A percentile compares a stretch with the other conserved stretches of the same genome.
phyloP scores from a whole-genome alignment of 129 eudicot genomes.

The sunflower (Helianthus annuus) region DNA sequence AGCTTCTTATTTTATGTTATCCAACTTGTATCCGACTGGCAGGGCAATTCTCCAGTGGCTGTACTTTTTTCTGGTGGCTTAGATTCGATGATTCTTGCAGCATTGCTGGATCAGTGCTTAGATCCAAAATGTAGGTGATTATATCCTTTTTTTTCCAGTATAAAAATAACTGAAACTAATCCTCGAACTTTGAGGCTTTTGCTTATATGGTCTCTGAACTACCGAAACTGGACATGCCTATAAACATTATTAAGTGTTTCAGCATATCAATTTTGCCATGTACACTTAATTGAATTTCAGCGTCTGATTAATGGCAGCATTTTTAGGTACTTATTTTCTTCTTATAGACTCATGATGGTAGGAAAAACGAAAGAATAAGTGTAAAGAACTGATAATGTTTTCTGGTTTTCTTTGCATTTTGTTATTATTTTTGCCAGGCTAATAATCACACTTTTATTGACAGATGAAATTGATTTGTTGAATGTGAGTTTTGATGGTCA shows the following conservation, averaged over 20 bases:
- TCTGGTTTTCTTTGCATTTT: neutral
- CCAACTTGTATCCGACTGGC: conserved; percentile 17
- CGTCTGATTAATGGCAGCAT: neutral
- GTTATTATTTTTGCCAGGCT: neutral
- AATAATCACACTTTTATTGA: conserved; percentile 27
- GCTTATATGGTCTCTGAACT: neutral
- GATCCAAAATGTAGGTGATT: conserved; percentile 71
- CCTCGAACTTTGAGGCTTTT: conserved; percentile 5
- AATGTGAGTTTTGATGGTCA: conserved; percentile 96
- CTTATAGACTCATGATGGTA: neutral
- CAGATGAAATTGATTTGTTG: conserved; percentile 92
- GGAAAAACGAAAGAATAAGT: neutral
- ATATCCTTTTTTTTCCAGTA: neutral
- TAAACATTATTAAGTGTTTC: neutral
- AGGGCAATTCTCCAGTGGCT: conserved; percentile 78
- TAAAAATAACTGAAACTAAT: neutral
- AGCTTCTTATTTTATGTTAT: conserved; percentile 4
- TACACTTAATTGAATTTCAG: neutral
- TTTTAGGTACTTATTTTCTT: neutral
- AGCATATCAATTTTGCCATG: neutral
- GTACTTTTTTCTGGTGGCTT: conserved; percentile 98
- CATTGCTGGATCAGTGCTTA: conserved; percentile 79
- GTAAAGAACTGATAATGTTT: neutral
- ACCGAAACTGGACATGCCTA: neutral
- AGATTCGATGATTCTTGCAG: conserved; percentile 96